Base-by-base conservation (phyloP, 345 rosid genomes). In the Rhodomyrtus tomentosa region DNA sequence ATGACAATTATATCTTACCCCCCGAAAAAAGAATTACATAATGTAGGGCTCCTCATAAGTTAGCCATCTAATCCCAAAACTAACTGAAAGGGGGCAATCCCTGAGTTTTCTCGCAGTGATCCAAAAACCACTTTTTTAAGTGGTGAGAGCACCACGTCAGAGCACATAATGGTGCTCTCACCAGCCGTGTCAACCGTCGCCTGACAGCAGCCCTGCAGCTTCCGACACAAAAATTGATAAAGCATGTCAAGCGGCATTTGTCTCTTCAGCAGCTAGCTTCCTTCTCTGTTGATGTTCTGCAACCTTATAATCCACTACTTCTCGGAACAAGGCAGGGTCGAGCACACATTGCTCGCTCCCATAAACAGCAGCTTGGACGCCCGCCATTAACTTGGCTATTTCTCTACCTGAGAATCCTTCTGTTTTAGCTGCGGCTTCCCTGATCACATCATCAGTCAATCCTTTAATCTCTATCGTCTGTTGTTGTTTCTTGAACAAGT, bases 361-460 rank as follows among this genome's bases (percentile, higher is more conserved):
- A 82, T 97, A 95, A 27, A 95, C 98, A 55, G 98, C 96, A 80
- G 98, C 98, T 86, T 97, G 99, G 58, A 97, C 94, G 21, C 98
- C 85, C 4, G 98, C 98, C 98, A 97, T 94, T 87, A 97, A 83
- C 86, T 97, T 95, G 2, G 98, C 98, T 13, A 95, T 95, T 87
- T 97, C 96, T 83, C 99, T 92, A 58, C 98, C 98, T 4, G 98
- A 95, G 89, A 95, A 97, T 82, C 98, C 98, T 73, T 92, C 92
- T 0, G 94, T 95, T 91, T 93, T 97, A 6, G 92, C 92, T 4
- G 98, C 98, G 7, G 98, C 98, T 89, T 97, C 98, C 87, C 87
- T 94, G 24, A 95, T 52, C 80, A 95, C 87, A 82, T 95, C 98
- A 88, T 95, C 96, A 0, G 92, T 93, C 86, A 95, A 16, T 82